A percentile compares a stretch with the other conserved stretches of the same genome.
These are phyloP conservation scores for Zymoseptoria pseudotritici DNA, from an alignment of 2,329 filamentous ascomycete species.

Conservation along the genomic window DNA sequence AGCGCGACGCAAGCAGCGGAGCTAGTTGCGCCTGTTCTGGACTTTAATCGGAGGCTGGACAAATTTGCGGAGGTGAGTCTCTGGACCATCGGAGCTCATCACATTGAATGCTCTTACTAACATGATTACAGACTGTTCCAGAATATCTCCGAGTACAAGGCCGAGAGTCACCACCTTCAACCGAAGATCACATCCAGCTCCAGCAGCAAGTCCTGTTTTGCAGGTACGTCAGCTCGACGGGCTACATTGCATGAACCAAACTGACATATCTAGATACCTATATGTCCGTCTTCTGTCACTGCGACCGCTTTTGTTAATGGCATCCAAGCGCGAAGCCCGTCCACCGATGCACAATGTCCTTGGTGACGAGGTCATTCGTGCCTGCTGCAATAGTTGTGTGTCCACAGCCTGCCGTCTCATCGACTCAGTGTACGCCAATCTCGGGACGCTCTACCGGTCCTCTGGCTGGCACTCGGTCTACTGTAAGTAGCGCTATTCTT, in stretches of 20 bases:
- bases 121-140: conserved; percentile 6
- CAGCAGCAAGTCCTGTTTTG: conserved; percentile 17
- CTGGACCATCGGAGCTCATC: background rate
- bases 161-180: background rate
- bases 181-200: conserved; percentile 16
- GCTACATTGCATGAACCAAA: background rate
- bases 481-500: background rate
- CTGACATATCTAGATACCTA: conserved; percentile 9
- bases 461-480: conserved; percentile 23
- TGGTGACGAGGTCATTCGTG: conserved; percentile 29
- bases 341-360: conserved; percentile 24
- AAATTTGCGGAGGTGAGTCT: conserved; percentile 13
- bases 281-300: conserved; percentile 20
- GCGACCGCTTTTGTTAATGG: conserved; percentile 26
- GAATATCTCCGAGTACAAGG: conserved; percentile 13
- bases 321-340: conserved; percentile 23
- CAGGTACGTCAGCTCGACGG: conserved; percentile 1
- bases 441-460: conserved; percentile 18
- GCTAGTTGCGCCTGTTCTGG: conserved; percentile 17
- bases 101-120: background rate
- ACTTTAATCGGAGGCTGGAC: conserved; percentile 18
- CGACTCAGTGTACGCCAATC: conserved; percentile 29
- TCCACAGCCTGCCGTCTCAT: conserved; percentile 32
- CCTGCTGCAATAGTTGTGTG: conserved; percentile 22
- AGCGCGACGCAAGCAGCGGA: conserved; percentile 8